Evolutionary conservation across 139 green algal genomes (phyloP), one percentile per base, ranked within the genome.

Genomic region (Pycnococcus provasolii): DNA sequence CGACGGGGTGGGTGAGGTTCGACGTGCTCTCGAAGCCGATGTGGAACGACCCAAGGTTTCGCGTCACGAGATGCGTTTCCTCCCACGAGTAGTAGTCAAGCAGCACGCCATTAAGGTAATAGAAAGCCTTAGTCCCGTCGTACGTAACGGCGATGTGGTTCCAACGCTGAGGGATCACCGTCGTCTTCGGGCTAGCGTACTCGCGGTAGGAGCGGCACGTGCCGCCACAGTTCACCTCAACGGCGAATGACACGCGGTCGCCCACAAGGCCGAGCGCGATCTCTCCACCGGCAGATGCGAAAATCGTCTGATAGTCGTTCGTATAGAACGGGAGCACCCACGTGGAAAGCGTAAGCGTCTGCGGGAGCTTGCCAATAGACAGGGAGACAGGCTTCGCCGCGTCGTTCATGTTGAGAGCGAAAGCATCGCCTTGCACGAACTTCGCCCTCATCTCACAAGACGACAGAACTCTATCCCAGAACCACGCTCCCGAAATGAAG

Each of bases 81-180:
- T 26, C 26, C 26, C 26, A 26, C 26, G 26, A 26, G 26, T 26
- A 26, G 26, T 26, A 26, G 26, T 26, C 26, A 26, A 26, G 26
- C 26, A 70, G 37, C 3, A 70, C 47, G 5, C 63, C 63, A 51
- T 70, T 51, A 7, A 70, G 51, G 40, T 62, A 39, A 39, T 53
- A 48, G 26, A 61, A 42, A 26, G 48, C 63, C 3, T 60, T 39
- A 26, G 45, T 42, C 39, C 50, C 53, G 37, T 54, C 61, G 66
- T 72, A 72, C 7, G 66, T 54, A n/a, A 65, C 44, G 39, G 54
- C 66, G 11, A 72, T 42, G 54, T 72, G 53, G 66, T 42, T 11
- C 66, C 66, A 72, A 39, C 0, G 51, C 7, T 68, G 42, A 4
- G 55, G 42, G 39, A 45, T 26, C 3, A 72, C 41, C 5, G 5